Conservation (phyloP, 768 basidiomycete species). For the Suillus subalutaceus region DNA sequence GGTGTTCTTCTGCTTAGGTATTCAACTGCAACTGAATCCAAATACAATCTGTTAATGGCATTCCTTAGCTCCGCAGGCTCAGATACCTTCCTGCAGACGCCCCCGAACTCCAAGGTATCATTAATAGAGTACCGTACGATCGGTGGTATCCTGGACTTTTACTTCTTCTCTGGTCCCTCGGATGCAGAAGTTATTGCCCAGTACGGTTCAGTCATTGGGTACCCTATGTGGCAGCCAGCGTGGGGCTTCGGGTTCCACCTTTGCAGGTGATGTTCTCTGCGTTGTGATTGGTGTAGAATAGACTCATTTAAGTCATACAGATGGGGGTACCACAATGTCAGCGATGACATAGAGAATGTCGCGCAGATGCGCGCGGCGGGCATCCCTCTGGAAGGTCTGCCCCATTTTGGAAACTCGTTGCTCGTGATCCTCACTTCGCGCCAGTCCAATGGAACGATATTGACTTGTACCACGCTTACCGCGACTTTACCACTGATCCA, state of each 20-base stretch:
- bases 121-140: conserved; percentile 73
- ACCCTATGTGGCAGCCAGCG: conserved; percentile 70
- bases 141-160: conserved; percentile 78
- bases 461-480: conserved; percentile 67
- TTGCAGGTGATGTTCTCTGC: conserved; percentile 48
- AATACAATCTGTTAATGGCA: conserved; percentile 9
- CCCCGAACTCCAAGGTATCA: conserved; percentile 53
- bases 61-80: conserved; percentile 60
- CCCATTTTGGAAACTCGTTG: neutral
- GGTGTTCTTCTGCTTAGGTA: conserved; percentile 78
- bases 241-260: conserved; percentile 85
- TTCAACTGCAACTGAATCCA: conserved; percentile 5
- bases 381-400: conserved; percentile 74
- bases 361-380: conserved; percentile 63
- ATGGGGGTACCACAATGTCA: conserved; percentile 56
- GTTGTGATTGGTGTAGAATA: conserved; percentile 7
- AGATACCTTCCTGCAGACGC: conserved; percentile 70
- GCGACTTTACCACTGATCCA: conserved; percentile 73
- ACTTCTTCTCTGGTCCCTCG: conserved; percentile 66
- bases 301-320: conserved; percentile 17
- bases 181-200: conserved; percentile 66
- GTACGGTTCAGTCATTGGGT: conserved; percentile 66
- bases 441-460: conserved; percentile 81
- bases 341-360: conserved; percentile 58
- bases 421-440: conserved; percentile 4